phyloP scores from a whole-genome alignment of 176 grass and related monocot species.

The Avena atlantica region DNA sequence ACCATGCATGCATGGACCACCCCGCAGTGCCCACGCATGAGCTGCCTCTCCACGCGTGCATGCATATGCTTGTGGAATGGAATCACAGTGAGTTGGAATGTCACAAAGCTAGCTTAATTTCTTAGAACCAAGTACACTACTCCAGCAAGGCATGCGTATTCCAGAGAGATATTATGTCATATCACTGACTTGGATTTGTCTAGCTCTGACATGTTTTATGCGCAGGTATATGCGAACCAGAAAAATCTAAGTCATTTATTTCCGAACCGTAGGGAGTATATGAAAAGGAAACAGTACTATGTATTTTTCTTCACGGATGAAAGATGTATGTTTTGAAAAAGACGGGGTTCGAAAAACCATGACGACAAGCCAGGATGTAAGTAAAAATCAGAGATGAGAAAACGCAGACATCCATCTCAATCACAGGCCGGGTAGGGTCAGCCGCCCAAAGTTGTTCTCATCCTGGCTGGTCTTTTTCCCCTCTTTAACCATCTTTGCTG shows the following conservation, averaged over 20 bases:
- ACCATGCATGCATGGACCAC: conserved; percentile 45
- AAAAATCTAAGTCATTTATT: too few relatives aligned
- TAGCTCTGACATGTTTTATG: too few relatives aligned
- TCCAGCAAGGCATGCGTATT: background rate
- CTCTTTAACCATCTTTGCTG: conserved; percentile 40
- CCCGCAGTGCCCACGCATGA: conserved; percentile 22
- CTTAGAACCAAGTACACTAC: background rate
- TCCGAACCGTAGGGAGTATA: too few relatives aligned
- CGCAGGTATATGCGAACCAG: too few relatives aligned
- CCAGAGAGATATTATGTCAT: background rate
- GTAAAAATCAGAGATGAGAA: background rate
- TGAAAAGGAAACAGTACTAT: background rate
- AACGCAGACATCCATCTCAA: conserved; percentile 30
- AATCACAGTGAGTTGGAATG: conserved; percentile 1
- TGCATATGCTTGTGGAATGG: background rate
- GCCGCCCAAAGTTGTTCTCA: conserved; percentile 48
- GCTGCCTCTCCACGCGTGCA: conserved; percentile 33
- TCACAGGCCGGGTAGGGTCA: conserved; percentile 32
- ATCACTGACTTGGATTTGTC: too few relatives aligned
- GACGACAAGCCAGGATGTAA: conserved; percentile 1
- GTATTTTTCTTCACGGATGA: background rate
- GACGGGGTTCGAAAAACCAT: background rate
- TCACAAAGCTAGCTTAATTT: conserved; percentile 4
- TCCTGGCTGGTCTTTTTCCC: conserved; percentile 47
- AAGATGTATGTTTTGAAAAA: background rate